Evolutionary conservation across 164 flowering plant genomes (phyloP).

Genomic region (Nelumbo lutea): DNA sequence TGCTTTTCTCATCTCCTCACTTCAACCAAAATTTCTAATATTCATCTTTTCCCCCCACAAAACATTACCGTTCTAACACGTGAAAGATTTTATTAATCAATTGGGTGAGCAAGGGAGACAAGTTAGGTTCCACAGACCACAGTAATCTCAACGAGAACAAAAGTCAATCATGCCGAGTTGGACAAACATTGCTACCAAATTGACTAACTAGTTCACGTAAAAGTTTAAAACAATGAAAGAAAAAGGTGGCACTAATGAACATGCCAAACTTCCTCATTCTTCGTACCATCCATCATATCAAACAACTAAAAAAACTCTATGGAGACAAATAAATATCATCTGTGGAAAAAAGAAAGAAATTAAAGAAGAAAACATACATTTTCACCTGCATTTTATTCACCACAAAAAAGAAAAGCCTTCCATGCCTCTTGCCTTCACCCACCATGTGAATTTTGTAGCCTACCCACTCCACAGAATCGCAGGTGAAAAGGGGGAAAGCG

Average conservation of each 20-base stretch:
- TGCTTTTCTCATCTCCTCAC: too few species aligned
- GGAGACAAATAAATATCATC: conserved; percentile 5
- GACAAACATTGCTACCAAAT: not conserved
- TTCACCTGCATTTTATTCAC: conserved; percentile 52
- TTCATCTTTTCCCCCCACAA: too few species aligned
- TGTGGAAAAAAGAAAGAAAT: not conserved
- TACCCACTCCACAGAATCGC: conserved; percentile 29
- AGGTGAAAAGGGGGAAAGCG: conserved; percentile 34
- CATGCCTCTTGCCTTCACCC: conserved; percentile 25
- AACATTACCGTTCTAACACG: too few species aligned
- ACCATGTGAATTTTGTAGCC: conserved; percentile 13
- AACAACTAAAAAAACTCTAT: conserved; percentile 12
- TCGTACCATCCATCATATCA: not conserved
- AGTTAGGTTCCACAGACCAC: too few species aligned
- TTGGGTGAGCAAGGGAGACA: too few species aligned
- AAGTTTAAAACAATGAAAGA: not conserved
- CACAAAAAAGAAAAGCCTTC: conserved; percentile 29
- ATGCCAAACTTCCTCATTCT: not conserved
- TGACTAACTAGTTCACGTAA: not conserved
- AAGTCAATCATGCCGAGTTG: not conserved
- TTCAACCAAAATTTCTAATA: too few species aligned
- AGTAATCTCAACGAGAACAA: too few species aligned
- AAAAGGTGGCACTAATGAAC: not conserved
- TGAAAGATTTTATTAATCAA: too few species aligned
- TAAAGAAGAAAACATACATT: conserved; percentile 13